Evolutionary conservation across 306 rosid genomes (phyloP), one percentile per base, ranked within the genome.

Genomic region (Casuarina equisetifolia): DNA sequence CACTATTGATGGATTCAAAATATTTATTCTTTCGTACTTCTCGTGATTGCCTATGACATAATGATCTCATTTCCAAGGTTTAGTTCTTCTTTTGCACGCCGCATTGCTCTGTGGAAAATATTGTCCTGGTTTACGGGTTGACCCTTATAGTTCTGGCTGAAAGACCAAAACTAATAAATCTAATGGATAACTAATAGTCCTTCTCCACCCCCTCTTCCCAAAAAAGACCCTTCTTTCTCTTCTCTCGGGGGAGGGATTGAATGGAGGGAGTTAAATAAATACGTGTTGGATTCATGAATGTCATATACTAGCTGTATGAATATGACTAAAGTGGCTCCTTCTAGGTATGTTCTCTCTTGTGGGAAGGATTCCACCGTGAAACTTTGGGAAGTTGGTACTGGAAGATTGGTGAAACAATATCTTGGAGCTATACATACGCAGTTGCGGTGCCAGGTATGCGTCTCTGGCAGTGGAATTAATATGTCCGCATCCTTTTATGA

Each of bases 341-440:
- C 74, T 77, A 94, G 98, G 93, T 92, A 84, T 73, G 84, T 94
- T 82, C 96, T 94, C 52, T 89, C 98, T 38, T 89, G 90, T n/a
- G 97, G 98, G 57, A 94, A 94, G 86, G 98, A 94, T 79, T 92
- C 98, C 17, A 80, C 92, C 4, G 85, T 88, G 76, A 92, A 92
- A 79, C 96, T 94, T 64, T 92, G 97, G 97, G 97, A 94, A 72
- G 95, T 90, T n/a, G 86, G 92, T 63, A 86, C 92, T 73, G 98
- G 98, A 83, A 94, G 89, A 89, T 78, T 89, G 85, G 85, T 92
- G 72, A 94, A 85, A 78, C 97, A 94, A 70, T 94, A 92, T 85
- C 81, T 89, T 36, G 96, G 98, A 71, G 96, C 94, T 67, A 77
- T 84, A 1, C 98, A 88, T 84, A 86, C 88, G 61, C 97, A 86